A percentile compares a stretch with the other conserved stretches of the same genome.
phyloP scores from a whole-genome alignment of 495 filamentous ascomycete genomes.

The Lasiosphaeris hirsuta region DNA sequence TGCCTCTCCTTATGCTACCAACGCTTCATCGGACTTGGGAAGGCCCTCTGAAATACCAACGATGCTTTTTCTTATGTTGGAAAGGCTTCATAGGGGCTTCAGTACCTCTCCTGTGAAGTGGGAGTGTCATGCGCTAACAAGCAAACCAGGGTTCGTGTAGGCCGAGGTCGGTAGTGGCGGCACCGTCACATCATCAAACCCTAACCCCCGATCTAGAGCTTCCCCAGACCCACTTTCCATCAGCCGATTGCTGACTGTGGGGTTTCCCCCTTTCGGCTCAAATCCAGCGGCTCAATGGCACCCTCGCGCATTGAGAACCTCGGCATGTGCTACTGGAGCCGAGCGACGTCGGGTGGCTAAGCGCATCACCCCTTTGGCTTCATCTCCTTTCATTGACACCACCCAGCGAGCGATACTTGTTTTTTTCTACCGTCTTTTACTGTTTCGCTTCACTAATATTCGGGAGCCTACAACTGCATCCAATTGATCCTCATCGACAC shows the following conservation, averaged over 20 bases:
- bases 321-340: conserved; percentile 28
- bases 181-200: conserved; percentile 1
- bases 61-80: too few relatives aligned
- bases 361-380: not conserved
- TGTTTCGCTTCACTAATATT: not conserved
- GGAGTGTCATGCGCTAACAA: too few relatives aligned
- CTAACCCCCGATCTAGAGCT: conserved; percentile 18
- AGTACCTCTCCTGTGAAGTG: too few relatives aligned
- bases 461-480: too few relatives aligned
- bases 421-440: not conserved
- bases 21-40: too few relatives aligned
- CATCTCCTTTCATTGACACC: conserved; percentile 12
- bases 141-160: too few relatives aligned
- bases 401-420: not conserved
- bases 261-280: conserved; percentile 5
- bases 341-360: conserved; percentile 13
- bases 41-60: too few relatives aligned
- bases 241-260: conserved; percentile 9
- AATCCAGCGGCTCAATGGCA: not conserved
- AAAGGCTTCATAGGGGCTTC: too few relatives aligned
- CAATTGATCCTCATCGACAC: too few relatives aligned
- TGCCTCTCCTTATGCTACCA: too few relatives aligned
- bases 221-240: not conserved
- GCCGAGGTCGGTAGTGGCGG: not conserved
- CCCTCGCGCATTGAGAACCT: conserved; percentile 16